Conservation (phyloP, 345 rosid species). For the Populus deltoides region DNA sequence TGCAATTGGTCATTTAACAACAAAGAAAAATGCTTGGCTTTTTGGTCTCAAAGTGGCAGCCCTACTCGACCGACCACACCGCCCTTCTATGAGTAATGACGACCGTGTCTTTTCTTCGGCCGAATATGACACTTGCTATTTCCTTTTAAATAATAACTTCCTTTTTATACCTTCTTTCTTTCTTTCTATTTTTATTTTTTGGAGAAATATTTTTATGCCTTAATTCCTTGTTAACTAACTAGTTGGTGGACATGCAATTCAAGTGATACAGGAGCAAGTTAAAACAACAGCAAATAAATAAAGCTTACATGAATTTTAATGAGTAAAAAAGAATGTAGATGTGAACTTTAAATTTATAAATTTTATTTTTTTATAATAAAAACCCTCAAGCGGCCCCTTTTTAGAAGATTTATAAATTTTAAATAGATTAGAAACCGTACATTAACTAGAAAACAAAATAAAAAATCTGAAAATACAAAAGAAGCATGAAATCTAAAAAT, state of each 20-base stretch:
- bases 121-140: conserved; percentile 6
- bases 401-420: fast-evolving
- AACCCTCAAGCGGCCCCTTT: fast-evolving
- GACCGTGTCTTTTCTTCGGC: conserved; percentile 18
- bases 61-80: conserved; percentile 73
- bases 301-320: too few species aligned
- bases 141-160: background rate
- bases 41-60: conserved; percentile 45
- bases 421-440: too few species aligned
- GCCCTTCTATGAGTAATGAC: conserved; percentile 32
- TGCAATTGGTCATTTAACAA: conserved; percentile 24
- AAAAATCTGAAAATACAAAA: too few species aligned
- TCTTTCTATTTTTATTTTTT: too few species aligned
- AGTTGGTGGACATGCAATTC: background rate
- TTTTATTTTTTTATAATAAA: too few species aligned
- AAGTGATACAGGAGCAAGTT: too few species aligned
- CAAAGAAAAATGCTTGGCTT: conserved; percentile 9
- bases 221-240: background rate
- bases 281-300: too few species aligned
- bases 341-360: too few species aligned
- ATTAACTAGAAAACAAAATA: too few species aligned
- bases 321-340: too few species aligned
- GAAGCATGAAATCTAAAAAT: too few species aligned
- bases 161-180: background rate
- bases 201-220: background rate